phyloP scores from a whole-genome alignment of 2,329 filamentous ascomycete genomes.

The Plenodomus biglobosus region DNA sequence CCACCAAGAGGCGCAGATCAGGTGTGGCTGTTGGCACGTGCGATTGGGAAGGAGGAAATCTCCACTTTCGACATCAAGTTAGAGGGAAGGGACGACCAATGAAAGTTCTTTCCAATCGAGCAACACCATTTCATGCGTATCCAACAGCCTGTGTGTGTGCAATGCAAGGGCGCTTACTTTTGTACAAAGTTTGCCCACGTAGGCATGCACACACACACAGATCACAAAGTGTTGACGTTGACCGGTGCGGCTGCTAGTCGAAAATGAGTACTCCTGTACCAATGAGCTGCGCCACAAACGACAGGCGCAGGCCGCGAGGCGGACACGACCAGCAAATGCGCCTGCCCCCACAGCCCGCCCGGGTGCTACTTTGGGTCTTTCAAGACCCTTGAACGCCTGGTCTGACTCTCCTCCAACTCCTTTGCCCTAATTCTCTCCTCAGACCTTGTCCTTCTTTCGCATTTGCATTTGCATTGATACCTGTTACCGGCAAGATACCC shows the following conservation, averaged over 20 bases:
- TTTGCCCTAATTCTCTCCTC: constrained; percentile 16
- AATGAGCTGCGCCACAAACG: constrained; percentile 24
- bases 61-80: background rate
- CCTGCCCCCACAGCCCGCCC: constrained; percentile 29
- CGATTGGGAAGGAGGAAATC: background rate
- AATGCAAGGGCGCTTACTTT: background rate
- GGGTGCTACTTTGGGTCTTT: constrained; percentile 21
- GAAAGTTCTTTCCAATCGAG: background rate
- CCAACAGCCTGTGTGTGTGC: background rate
- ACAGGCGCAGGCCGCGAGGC: constrained; percentile 28
- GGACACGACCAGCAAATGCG: constrained; percentile 27
- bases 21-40: background rate
- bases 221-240: constrained; percentile 1
- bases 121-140: background rate
- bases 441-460: constrained; percentile 13
- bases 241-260: constrained; percentile 1
- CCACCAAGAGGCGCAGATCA: background rate
- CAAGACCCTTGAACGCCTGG: constrained; percentile 17
- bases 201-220: constrained; percentile 4
- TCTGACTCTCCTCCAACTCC: constrained; percentile 19
- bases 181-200: constrained; percentile 6
- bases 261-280: constrained; percentile 3
- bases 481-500: constrained; percentile 27
- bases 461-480: constrained; percentile 27
- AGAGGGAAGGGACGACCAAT: background rate